phyloP scores from a whole-genome alignment of 2,329 filamentous ascomycete species.

The Neurospora sp. region DNA sequence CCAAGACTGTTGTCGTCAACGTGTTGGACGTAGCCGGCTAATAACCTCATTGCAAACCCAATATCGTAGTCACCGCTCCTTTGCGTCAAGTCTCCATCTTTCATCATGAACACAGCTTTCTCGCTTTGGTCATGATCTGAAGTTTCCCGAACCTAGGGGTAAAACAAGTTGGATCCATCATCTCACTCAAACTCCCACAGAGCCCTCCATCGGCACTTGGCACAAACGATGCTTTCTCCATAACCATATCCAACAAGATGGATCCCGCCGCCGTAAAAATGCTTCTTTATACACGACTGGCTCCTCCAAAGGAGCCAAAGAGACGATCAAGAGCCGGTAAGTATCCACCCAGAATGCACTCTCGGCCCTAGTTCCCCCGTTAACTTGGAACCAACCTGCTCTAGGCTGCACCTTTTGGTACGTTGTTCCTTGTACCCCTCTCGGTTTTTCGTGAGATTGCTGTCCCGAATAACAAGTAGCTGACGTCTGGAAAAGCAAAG shows the following conservation, averaged over 20 bases:
- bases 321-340: conserved; percentile 49
- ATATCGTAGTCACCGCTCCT: background rate
- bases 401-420: conserved; percentile 44
- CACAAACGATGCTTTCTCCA: background rate
- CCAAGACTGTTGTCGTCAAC: background rate
- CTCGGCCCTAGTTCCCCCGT: conserved; percentile 1
- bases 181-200: background rate
- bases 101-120: background rate
- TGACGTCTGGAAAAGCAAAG: conserved; percentile 30
- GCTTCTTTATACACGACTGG: conserved; percentile 49
- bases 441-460: background rate
- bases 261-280: conserved; percentile 23
- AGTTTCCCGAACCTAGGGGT: background rate
- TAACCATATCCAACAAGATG: background rate
- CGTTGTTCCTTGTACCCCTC: conserved; percentile 17
- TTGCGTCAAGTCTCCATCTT: background rate
- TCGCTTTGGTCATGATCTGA: background rate
- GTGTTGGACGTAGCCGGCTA: background rate
- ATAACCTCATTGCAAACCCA: background rate
- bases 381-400: conserved; percentile 7
- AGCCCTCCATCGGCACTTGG: background rate
- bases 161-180: background rate
- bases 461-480: background rate
- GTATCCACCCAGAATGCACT: conserved; percentile 14
- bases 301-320: conserved; percentile 48